Evolutionary conservation across 805 yeast species (phyloP), one percentile per base, ranked within the genome.

Genomic region (Nakazawaea pomicola): DNA sequence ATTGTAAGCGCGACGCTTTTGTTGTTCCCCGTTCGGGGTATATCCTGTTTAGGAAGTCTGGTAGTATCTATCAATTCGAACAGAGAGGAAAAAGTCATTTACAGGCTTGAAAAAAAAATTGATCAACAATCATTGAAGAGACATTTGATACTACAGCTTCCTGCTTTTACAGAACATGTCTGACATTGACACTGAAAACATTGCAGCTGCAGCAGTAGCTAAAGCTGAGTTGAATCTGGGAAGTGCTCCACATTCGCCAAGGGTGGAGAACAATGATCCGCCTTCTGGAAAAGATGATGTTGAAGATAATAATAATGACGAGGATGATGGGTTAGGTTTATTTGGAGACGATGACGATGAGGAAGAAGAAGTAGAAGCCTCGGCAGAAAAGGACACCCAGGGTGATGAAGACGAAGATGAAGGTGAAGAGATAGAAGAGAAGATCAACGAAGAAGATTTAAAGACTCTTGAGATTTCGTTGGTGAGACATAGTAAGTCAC

Each of bases 401-500:
- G 40, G 55, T 4, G 64, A 57, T 3, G 65, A 53, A 2, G 62
- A 58, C 1, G 66, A 56, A 3, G 68, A 53, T 4, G 64, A 56
- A 24, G 64, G 58, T 31, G 65, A 58, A 4, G 65, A 57, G 33
- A 54, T 46, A n/a, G 56, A 51, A 14, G 46, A 57, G 50, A 20
- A 24, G n/a, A 25, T 21, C 6, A 33, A 19, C 14, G 37, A 32
- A 17, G 33, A 43, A 20, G 61, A 59, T 33, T 45, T 56, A 58
- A 72, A 54, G 43, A 63, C 55, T 41, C 67, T 54, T 46, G 74
- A 57, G 58, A 61, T 54, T 54, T 67, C 49, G 57, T 61, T 63
- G 55, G 83, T 70, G 47, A 74, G 73, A 56, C 80, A 75, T 52
- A 70, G 79, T 2, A 57, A 64, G 41, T 58, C 72, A 6, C 75